Evolutionary conservation across 31 red algal genomes (phyloP), one percentile per base, ranked within the genome.

Genomic region (Bonnemaisonia californica): DNA sequence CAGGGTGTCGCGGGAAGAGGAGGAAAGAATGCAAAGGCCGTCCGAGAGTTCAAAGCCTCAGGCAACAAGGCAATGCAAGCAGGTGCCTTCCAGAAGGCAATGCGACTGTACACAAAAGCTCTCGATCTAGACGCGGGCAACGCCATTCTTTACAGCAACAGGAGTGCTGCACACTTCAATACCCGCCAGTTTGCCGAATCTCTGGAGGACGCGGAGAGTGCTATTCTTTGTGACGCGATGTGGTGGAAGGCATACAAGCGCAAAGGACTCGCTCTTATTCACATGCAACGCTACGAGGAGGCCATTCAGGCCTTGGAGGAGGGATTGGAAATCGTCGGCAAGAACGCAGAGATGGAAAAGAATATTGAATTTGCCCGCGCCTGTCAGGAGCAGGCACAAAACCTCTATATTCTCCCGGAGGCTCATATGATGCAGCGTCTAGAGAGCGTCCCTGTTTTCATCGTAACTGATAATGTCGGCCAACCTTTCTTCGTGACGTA

Each of bases 201-300:
- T 57, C 68, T 98, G 34, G 89, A 95, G 74, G 96, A 98, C 57
- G 92, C 96, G 1, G 85, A 92, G 81, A 87, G 69, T 57, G 93
- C 93, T 18, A 86, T 95, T 72, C 79, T 85, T 27, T 93, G 87
- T 59, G 96, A 90, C 39, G 71, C 62, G 21, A 86, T 71, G 62
- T 95, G 92, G 93, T 95, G 89, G 89, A 98, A 98, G 71, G 96
- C 90, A 36, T 90, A 98, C 72, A 95, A 95, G 62, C 90, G 96
- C 35, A 95, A 95, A 42, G 96, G 88, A 1, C 65, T 91, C 54
- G 86, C 93, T 5, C 79, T 98, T 36, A 82, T 95, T 38, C 90
- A 95, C 75, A 91, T 98, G 79, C 80, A 95, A 54, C 78, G 91
- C 37, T 93, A 89, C 64, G 93, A 95, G 26, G 96, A 95, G 42